These are phyloP conservation scores for Pinus tabuliformis DNA, from an alignment of 75 land plant genomes.

Conservation along the genomic window DNA sequence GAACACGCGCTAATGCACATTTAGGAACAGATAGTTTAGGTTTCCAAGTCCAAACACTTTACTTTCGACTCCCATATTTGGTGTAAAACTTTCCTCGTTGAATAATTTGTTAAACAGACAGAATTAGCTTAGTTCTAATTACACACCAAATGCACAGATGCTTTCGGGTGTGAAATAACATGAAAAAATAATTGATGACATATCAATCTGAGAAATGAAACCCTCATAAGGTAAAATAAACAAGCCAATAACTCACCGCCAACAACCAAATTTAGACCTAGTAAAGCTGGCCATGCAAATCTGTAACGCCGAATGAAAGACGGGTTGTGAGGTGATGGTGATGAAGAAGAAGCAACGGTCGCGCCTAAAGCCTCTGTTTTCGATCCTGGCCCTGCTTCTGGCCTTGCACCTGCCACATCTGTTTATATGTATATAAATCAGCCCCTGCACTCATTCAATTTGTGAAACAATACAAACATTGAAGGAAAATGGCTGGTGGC, in stretches of 20 bases:
- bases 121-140: no score
- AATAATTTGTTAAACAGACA: no score
- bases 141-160: no score
- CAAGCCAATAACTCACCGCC: slow-evolving; percentile 1
- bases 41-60: no score
- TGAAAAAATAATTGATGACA: background rate
- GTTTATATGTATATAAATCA: background rate
- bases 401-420: background rate
- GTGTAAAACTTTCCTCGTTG: no score
- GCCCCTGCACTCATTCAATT: background rate
- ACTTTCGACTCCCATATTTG: no score
- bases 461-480: background rate
- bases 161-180: no score
- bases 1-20: no score
- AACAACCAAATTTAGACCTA: slow-evolving; percentile 1
- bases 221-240: no score
- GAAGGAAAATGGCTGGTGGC: background rate
- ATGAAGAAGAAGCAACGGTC: background rate
- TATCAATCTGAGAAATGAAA: background rate
- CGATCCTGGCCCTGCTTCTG: background rate
- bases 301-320: slow-evolving; percentile 3
- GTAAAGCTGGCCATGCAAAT: slow-evolving; percentile 5
- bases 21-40: no score
- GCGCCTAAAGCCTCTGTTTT: background rate
- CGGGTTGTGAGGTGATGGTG: background rate